Percentiles rank a stretch among this genome's conserved stretches.
phyloP scores from a whole-genome alignment of 345 rosid genomes.

The Brassica cretica region DNA sequence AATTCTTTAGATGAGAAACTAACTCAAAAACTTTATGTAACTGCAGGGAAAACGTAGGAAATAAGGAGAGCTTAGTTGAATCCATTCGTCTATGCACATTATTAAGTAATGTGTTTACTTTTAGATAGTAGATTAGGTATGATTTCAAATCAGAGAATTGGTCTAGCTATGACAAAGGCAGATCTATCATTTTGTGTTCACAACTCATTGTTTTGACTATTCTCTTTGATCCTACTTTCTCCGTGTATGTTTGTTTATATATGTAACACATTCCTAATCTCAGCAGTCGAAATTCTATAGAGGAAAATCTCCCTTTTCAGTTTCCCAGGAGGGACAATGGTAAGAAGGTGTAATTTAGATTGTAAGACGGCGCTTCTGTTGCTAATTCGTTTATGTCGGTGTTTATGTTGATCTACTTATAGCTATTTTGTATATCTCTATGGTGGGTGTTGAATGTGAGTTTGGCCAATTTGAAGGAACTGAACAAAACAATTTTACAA shows the following conservation, averaged over 20 bases:
- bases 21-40: conserved; percentile 9
- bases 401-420: too few species aligned
- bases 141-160: conserved; percentile 3
- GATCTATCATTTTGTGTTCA: conserved; percentile 3
- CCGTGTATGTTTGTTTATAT: neutral
- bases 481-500: too few species aligned
- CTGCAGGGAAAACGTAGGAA: conserved; percentile 76
- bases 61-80: conserved; percentile 26
- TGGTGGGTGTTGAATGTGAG: too few species aligned
- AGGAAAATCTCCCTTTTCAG: too few species aligned
- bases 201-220: neutral
- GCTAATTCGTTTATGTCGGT: too few species aligned
- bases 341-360: too few species aligned
- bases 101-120: neutral
- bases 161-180: neutral
- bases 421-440: too few species aligned
- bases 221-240: neutral
- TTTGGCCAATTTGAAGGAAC: too few species aligned
- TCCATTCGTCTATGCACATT: neutral
- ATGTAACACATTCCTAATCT: neutral
- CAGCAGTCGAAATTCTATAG: neutral
- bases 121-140: neutral
- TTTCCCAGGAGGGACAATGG: too few species aligned
- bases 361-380: too few species aligned
- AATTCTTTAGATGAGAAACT: neutral